phyloP scores from a whole-genome alignment of 805 yeast species.

The Kodamaea restingae region DNA sequence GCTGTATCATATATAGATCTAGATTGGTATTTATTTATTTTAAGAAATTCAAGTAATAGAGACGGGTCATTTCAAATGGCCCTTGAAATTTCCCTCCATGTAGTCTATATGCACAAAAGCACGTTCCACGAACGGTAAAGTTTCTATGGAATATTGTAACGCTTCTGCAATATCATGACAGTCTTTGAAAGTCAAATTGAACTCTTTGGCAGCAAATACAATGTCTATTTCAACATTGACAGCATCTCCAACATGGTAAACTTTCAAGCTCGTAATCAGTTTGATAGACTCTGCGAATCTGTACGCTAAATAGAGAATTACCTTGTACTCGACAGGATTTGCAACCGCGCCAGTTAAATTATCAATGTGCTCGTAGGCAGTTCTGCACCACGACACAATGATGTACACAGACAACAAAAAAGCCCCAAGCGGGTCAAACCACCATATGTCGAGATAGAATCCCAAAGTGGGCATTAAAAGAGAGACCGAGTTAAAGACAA shows the following conservation, averaged over 20 bases:
- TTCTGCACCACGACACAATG: slow-evolving; percentile 57
- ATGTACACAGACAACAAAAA: slow-evolving; percentile 57
- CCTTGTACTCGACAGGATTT: slow-evolving; percentile 55
- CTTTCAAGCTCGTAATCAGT: slow-evolving; percentile 61
- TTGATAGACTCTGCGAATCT: slow-evolving; percentile 66
- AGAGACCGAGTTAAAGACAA: slow-evolving; percentile 68
- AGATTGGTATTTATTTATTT: too few relatives aligned
- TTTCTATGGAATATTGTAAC: slow-evolving; percentile 73
- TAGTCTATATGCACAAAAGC: slow-evolving; percentile 80
- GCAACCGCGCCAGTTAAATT: slow-evolving; percentile 76
- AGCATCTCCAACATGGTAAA: slow-evolving; percentile 76
- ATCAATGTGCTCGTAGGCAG: slow-evolving; percentile 67
- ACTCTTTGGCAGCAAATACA: slow-evolving; percentile 44
- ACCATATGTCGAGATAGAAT: slow-evolving; percentile 49
- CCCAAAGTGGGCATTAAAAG: slow-evolving; percentile 68
- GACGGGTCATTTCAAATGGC: slow-evolving; percentile 31
- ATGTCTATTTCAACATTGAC: slow-evolving; percentile 75
- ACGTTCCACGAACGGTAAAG: slow-evolving; percentile 72
- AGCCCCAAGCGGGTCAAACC: slow-evolving; percentile 78
- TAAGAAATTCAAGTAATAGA: too few relatives aligned
- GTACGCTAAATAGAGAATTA: slow-evolving; percentile 60
- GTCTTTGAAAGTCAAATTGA: slow-evolving; percentile 52
- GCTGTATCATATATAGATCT: background rate
- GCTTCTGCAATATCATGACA: slow-evolving; percentile 81
- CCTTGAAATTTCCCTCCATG: slow-evolving; percentile 42